phyloP scores from a whole-genome alignment of 2,329 filamentous ascomycete species.

The Dothistroma septosporum region DNA sequence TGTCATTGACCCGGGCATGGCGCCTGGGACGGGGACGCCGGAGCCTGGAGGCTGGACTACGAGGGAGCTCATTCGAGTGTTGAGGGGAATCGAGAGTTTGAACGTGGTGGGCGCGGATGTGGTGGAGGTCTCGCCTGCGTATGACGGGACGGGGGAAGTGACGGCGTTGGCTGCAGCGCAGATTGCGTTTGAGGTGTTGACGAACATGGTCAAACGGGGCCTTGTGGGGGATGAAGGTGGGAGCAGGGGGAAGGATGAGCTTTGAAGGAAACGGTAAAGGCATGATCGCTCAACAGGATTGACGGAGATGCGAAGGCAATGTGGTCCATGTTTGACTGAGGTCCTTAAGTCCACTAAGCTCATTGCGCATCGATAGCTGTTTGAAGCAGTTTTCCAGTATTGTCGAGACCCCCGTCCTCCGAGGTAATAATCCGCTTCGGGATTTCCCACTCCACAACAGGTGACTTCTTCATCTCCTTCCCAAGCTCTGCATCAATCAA shows the following conservation, averaged over 20 bases:
- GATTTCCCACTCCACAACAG: constrained; percentile 90
- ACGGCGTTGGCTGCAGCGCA: constrained; percentile 81
- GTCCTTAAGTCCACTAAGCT: background rate
- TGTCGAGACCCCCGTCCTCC: constrained; percentile 30
- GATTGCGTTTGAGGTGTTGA: constrained; percentile 81
- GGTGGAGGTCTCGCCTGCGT: constrained; percentile 82
- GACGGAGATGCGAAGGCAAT: background rate
- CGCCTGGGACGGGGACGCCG: constrained; percentile 55
- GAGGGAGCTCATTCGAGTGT: constrained; percentile 76
- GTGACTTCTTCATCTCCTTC: constrained; percentile 78
- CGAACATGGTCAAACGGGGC: constrained; percentile 63
- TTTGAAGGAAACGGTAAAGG: constrained; percentile 14
- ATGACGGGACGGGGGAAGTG: constrained; percentile 74
- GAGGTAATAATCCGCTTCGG: constrained; percentile 71
- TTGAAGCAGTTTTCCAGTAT: constrained; percentile 27
- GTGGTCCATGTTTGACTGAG: background rate
- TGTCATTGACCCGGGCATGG: constrained; percentile 52
- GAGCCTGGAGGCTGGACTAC: constrained; percentile 78
- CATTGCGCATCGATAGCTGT: constrained; percentile 22
- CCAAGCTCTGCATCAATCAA: constrained; percentile 78
- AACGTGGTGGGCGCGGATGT: constrained; percentile 84
- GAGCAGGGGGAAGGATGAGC: constrained; percentile 24
- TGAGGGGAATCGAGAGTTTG: constrained; percentile 74
- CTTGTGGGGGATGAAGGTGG: constrained; percentile 35
- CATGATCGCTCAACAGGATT: background rate